These are phyloP conservation scores for Niebla homalea DNA, from an alignment of 495 filamentous ascomycete genomes.

Conservation along the genomic window DNA sequence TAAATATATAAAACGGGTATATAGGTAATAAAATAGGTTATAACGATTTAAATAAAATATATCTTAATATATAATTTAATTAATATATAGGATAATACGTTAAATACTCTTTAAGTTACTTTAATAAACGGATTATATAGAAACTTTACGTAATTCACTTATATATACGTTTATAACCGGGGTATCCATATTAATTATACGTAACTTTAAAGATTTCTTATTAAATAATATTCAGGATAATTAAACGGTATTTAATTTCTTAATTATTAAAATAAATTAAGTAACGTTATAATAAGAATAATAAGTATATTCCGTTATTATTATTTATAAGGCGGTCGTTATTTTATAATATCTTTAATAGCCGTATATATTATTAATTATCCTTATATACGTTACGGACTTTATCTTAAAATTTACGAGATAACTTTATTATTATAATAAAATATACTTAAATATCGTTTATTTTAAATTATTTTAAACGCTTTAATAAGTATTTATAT, in stretches of 20 bases:
- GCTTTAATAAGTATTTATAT: neutral
- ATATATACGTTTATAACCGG: too few relatives aligned
- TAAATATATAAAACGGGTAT: neutral
- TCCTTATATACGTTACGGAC: neutral
- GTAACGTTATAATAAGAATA: too few relatives aligned
- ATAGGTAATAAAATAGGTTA: neutral
- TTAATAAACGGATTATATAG: neutral
- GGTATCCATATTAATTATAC: too few relatives aligned
- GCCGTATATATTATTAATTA: neutral
- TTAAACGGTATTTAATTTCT: too few relatives aligned
- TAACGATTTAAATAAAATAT: too few relatives aligned
- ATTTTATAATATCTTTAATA: neutral
- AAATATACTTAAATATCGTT: neutral
- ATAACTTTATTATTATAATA: neutral
- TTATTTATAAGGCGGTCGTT: neutral
- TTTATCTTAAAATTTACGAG: neutral
- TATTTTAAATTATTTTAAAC: neutral
- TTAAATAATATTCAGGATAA: too few relatives aligned
- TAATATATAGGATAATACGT: neutral
- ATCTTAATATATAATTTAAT: neutral
- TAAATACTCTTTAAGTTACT: neutral
- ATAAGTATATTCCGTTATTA: neutral
- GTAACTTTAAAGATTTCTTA: too few relatives aligned
- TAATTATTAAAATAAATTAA: too few relatives aligned
- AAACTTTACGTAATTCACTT: neutral